Evolutionary conservation across 2,329 filamentous ascomycete genomes (phyloP).

Genomic region (Pseudogymnoascus sp.): DNA sequence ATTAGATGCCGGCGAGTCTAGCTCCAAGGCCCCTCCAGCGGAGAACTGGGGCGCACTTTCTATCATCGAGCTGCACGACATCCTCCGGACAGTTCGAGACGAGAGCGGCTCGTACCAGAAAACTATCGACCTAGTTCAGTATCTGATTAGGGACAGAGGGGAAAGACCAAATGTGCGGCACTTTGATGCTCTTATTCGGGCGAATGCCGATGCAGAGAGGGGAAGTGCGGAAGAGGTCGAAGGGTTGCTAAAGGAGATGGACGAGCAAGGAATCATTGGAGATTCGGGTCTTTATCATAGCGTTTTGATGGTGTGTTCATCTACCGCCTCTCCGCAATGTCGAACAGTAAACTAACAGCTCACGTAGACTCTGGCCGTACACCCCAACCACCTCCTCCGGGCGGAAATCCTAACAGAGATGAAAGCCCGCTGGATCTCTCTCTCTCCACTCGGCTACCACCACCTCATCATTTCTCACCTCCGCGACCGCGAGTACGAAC

Average conservation of each 20-base stretch:
- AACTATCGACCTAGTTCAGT: constrained; percentile 42
- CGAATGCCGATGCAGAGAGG: constrained; percentile 52
- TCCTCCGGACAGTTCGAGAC: constrained; percentile 34
- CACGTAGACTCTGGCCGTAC: constrained; percentile 60
- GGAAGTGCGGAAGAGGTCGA: constrained; percentile 60
- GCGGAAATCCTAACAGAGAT: constrained; percentile 64
- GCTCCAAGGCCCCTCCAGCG: not conserved
- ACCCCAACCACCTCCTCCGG: constrained; percentile 76
- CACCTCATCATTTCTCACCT: constrained; percentile 66
- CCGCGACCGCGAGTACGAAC: constrained; percentile 73
- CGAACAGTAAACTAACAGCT: not conserved
- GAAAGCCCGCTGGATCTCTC: constrained; percentile 61
- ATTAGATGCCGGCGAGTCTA: not conserved
- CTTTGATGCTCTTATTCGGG: constrained; percentile 68
- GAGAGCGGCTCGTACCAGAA: constrained; percentile 31
- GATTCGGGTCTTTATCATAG: constrained; percentile 63
- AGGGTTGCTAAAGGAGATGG: constrained; percentile 66
- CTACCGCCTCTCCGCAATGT: not conserved
- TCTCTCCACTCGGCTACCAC: constrained; percentile 54
- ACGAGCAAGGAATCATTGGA: constrained; percentile 47
- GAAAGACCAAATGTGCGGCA: constrained; percentile 49
- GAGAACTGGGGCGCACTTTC: constrained; percentile 22
- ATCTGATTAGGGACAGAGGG: constrained; percentile 47
- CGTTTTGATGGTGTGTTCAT: constrained; percentile 51
- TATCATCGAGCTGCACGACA: constrained; percentile 38